A percentile compares a stretch with the other conserved stretches of the same genome.
Evolutionary conservation across 129 eudicot genomes (phyloP).

Genomic region (Centella asiatica): DNA sequence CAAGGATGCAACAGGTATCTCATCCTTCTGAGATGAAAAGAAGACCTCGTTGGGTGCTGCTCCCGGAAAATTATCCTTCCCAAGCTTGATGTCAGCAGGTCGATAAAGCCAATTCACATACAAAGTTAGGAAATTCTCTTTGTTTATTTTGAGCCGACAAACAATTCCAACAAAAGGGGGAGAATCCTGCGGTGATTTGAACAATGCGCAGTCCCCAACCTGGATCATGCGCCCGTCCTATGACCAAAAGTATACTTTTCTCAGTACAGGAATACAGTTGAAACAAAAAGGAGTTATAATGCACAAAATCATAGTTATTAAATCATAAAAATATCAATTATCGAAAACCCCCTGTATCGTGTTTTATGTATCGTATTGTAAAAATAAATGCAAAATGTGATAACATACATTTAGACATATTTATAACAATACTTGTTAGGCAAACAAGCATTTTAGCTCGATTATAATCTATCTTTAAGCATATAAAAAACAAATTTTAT

Average conservation of each 20-base stretch:
- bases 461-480: no score
- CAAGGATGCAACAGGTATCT: conserved; percentile 86
- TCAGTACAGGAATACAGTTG: no score
- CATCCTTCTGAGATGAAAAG: conserved; percentile 72
- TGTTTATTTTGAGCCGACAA: conserved; percentile 33
- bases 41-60: conserved; percentile 22
- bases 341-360: no score
- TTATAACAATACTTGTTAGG: no score
- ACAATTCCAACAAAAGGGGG: conserved; percentile 82
- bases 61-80: conserved; percentile 39
- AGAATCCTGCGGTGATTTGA: conserved; percentile 53
- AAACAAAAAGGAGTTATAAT: no score
- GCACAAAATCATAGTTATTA: background rate
- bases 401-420: no score
- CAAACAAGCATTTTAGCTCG: no score
- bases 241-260: background rate
- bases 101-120: conserved; percentile 86
- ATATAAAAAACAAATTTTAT: no score
- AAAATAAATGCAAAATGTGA: no score
- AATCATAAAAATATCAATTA: no score
- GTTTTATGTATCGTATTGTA: no score
- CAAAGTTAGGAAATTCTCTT: conserved; percentile 41
- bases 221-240: conserved; percentile 81
- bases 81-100: conserved; percentile 69
- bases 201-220: conserved; percentile 92